phyloP scores from a whole-genome alignment of 495 filamentous ascomycete genomes.

The Hypoxylon subgilvum region DNA sequence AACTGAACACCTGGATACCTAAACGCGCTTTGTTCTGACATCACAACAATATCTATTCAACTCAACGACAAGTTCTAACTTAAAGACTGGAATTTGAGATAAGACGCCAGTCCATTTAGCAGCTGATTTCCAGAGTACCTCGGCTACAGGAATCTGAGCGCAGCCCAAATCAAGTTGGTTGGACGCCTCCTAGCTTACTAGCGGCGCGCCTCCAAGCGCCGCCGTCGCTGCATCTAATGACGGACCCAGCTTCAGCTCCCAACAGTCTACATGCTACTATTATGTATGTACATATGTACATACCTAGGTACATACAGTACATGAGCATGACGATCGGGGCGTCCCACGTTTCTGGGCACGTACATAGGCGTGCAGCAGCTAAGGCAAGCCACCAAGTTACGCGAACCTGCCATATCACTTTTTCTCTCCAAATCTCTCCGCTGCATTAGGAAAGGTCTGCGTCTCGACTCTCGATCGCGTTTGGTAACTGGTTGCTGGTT shows the following conservation, averaged over 20 bases:
- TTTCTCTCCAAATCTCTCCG: too few species aligned
- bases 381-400: not conserved
- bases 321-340: not conserved
- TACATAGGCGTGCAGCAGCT: too few species aligned
- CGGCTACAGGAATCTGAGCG: slow-evolving; percentile 1
- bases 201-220: slow-evolving; percentile 10
- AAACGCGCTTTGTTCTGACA: too few species aligned
- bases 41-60: not conserved
- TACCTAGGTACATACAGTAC: too few species aligned
- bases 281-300: too few species aligned
- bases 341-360: not conserved
- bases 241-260: too few species aligned
- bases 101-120: not conserved
- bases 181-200: slow-evolving; percentile 8
- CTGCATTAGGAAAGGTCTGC: slow-evolving; percentile 1
- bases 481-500: too few species aligned
- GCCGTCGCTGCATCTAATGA: slow-evolving; percentile 20
- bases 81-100: too few species aligned
- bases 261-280: too few species aligned
- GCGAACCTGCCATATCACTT: too few species aligned
- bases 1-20: too few species aligned
- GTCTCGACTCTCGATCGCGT: too few species aligned
- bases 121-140: slow-evolving; percentile 5
- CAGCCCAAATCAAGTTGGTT: not conserved
- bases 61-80: not conserved